Conservation (phyloP, 352 stramenopile species). For the Phytophthora agathidicida region DNA sequence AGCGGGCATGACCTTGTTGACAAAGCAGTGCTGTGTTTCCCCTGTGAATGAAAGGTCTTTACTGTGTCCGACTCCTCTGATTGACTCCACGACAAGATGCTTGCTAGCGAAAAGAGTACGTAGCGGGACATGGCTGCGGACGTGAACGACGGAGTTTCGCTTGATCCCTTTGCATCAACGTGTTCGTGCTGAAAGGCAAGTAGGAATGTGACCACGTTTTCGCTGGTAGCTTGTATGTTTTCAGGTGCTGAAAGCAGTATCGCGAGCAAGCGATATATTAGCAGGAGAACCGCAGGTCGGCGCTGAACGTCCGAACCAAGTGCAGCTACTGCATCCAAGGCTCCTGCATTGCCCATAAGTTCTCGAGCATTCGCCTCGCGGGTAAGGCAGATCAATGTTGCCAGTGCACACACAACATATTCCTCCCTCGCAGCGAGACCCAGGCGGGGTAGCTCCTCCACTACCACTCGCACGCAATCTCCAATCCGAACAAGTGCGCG, state of each 20-base stretch:
- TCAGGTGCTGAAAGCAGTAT: slow-evolving; percentile 53
- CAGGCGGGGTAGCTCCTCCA: slow-evolving; percentile 48
- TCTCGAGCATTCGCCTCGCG: slow-evolving; percentile 39
- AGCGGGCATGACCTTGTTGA: slow-evolving; percentile 4
- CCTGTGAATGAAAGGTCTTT: background rate
- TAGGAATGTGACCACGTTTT: slow-evolving; percentile 63
- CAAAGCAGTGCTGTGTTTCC: background rate
- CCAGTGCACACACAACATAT: slow-evolving; percentile 48
- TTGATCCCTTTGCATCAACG: background rate
- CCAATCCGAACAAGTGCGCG: slow-evolving; percentile 46
- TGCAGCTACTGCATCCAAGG: slow-evolving; percentile 46
- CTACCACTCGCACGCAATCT: slow-evolving; percentile 51
- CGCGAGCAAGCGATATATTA: slow-evolving; percentile 60
- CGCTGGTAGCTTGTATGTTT: slow-evolving; percentile 50
- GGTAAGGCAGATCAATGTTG: slow-evolving; percentile 44
- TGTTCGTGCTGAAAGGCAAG: slow-evolving; percentile 45
- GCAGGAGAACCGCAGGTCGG: slow-evolving; percentile 16
- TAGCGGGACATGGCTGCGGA: slow-evolving; percentile 51
- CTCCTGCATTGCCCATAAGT: slow-evolving; percentile 41
- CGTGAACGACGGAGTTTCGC: background rate
- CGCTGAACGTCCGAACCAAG: slow-evolving; percentile 24
- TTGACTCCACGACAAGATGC: slow-evolving; percentile 69
- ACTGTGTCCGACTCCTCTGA: slow-evolving; percentile 16
- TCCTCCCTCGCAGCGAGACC: slow-evolving; percentile 26
- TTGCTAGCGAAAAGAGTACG: slow-evolving; percentile 64